Conservation (phyloP, 805 yeast species). For the Cyberlindnera japonica region DNA sequence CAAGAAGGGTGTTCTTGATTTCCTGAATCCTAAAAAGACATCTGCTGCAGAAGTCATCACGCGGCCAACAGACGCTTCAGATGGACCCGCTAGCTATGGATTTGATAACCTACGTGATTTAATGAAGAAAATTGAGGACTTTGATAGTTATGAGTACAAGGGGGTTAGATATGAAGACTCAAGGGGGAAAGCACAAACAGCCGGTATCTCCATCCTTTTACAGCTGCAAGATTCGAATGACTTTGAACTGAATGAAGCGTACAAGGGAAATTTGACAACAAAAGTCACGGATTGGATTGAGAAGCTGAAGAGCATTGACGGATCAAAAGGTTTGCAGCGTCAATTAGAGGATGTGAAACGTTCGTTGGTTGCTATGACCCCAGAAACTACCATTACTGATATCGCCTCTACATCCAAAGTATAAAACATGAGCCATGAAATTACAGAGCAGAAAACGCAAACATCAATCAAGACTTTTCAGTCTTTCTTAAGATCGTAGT, state of each 20-base stretch:
- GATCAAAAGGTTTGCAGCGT: conserved; percentile 8
- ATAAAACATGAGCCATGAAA: not conserved
- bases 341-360: conserved; percentile 17
- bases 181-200: not conserved
- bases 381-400: not conserved
- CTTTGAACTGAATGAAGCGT: conserved; percentile 4
- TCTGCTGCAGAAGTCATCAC: not conserved
- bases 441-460: too few relatives aligned
- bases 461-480: too few relatives aligned
- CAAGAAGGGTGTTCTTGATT: conserved; percentile 15
- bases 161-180: not conserved
- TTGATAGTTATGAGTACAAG: conserved; percentile 14
- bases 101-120: conserved; percentile 15
- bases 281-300: conserved; percentile 13
- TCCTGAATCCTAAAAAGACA: conserved; percentile 5
- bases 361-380: conserved; percentile 1
- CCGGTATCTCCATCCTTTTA: conserved; percentile 8
- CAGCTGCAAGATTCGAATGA: conserved; percentile 2
- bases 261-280: conserved; percentile 1
- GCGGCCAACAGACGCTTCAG: not conserved
- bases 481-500: conserved; percentile 85
- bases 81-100: conserved; percentile 1
- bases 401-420: too few relatives aligned
- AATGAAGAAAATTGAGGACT: conserved; percentile 23
- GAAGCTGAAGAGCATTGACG: conserved; percentile 2